phyloP scores from a whole-genome alignment of 139 green algal species.

The Penium margaritaceum region DNA sequence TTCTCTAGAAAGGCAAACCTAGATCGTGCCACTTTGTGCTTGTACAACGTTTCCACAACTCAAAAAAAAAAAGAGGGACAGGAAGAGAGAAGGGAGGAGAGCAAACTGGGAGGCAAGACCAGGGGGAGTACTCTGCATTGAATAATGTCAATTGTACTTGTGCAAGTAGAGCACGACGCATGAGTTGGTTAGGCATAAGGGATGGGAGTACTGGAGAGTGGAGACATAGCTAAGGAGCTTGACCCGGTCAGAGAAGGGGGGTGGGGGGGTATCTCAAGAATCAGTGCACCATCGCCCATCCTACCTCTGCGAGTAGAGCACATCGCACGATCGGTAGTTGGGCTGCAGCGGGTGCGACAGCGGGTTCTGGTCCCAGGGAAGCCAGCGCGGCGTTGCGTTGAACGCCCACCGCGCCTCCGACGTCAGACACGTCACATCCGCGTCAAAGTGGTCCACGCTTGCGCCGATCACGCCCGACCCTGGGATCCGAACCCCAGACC shows the following conservation, averaged over 20 bases:
- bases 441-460: not conserved
- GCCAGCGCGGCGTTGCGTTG: constrained; percentile 15
- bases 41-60: no score
- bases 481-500: constrained; percentile 14
- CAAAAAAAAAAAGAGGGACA: no score
- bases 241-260: not conserved
- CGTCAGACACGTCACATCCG: constrained; percentile 1
- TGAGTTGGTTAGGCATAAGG: not conserved
- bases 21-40: no score
- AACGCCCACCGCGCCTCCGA: constrained; percentile 1
- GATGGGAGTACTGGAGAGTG: not conserved
- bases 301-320: constrained; percentile 9
- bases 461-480: not conserved
- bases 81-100: no score
- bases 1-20: no score
- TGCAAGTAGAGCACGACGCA: no score
- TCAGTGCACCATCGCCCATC: not conserved
- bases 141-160: no score
- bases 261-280: not conserved
- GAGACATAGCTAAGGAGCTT: not conserved
- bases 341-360: not conserved
- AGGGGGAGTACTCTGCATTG: no score
- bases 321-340: constrained; percentile 27
- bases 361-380: constrained; percentile 18
- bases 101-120: no score